Conservation (phyloP, 495 filamentous ascomycete genomes). For the Penicillium robsamsonii region DNA sequence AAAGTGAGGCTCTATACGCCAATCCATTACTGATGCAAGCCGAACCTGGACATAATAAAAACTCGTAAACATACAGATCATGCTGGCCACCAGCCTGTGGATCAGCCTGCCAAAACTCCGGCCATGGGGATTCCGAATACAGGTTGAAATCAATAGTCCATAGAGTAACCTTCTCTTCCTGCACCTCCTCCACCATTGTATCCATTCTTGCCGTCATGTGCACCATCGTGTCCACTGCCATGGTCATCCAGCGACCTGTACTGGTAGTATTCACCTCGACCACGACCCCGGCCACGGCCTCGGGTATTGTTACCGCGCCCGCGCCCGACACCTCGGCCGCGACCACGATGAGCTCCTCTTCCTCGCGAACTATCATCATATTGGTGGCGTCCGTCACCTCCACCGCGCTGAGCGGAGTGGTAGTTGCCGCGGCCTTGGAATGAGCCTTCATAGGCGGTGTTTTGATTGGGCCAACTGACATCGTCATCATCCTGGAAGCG, state of each 20-base stretch:
- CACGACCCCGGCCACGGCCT: conserved; percentile 44
- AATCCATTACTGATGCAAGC: conserved; percentile 7
- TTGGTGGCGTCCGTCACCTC: conserved; percentile 23
- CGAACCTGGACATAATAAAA: background rate
- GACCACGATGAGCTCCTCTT: conserved; percentile 46
- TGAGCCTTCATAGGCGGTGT: conserved; percentile 16
- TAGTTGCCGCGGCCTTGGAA: conserved; percentile 14
- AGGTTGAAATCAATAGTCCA: conserved; percentile 39
- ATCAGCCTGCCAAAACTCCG: background rate
- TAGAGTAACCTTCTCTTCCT: conserved; percentile 26
- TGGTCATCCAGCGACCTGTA: conserved; percentile 45
- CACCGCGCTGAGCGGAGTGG: conserved; percentile 23
- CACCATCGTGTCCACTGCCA: conserved; percentile 30
- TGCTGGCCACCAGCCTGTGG: background rate
- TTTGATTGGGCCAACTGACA: conserved; percentile 19
- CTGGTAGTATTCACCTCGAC: conserved; percentile 31
- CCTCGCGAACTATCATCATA: conserved; percentile 34
- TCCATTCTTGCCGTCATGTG: conserved; percentile 32
- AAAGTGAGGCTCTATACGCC: background rate
- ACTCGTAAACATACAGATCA: background rate
- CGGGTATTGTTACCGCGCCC: conserved; percentile 42
- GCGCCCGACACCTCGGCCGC: conserved; percentile 46
- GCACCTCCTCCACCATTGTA: conserved; percentile 9
- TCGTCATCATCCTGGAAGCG: conserved; percentile 41
- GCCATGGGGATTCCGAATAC: background rate